Base-by-base conservation (phyloP, 257 asterid species). In the Thymus quinquecostatus region DNA sequence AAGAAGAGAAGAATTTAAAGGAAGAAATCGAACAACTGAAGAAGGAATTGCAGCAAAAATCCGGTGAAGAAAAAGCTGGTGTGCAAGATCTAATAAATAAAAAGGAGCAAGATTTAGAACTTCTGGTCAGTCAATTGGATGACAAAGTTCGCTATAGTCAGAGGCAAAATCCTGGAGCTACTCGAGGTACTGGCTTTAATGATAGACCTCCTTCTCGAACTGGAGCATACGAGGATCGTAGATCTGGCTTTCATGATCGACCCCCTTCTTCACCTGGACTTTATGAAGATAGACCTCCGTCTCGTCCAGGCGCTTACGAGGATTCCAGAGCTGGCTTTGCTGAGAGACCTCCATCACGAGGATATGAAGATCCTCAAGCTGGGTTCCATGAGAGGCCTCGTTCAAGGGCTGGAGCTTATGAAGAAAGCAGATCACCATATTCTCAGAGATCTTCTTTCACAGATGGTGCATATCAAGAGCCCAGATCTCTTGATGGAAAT, bases 1-100 rank as follows among this genome's bases (percentile, higher is more conserved):
- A 91, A 79, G 97, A 90, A 75, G 98, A 95, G 80, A 95, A 84
- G 89, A 88, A 59, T 34, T 63, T 92, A 86, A 92, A 85, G 77
- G 94, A 86, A 80, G 96, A 92, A 73, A 83, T 95, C 29, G 90
- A 88, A 60, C 82, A 59, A 12, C 80, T 92, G 85, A 87, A 82
- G 64, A 83, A 79, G 74, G 91, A 87, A 74, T 53, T 84, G 59
- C 72, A 58, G 68, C 81, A 81, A 78, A 77, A 79, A 54, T 66
- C 95, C 0, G 84, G 76, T 32, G 89, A 87, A 47, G 88, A 86
- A 12, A 73, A 82, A 69, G 65, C 79, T 14, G 71, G 76, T 57
- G 40, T 79, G 60, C 80, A 74, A 45, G 90, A 88, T 70, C 80
- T 79, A 56, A 76, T 95, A 65, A 76, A 14, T 32, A 77, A 86